These are phyloP conservation scores for Nigrospora sphaerica DNA, from an alignment of 2,329 filamentous ascomycete species.

Conservation along the genomic window DNA sequence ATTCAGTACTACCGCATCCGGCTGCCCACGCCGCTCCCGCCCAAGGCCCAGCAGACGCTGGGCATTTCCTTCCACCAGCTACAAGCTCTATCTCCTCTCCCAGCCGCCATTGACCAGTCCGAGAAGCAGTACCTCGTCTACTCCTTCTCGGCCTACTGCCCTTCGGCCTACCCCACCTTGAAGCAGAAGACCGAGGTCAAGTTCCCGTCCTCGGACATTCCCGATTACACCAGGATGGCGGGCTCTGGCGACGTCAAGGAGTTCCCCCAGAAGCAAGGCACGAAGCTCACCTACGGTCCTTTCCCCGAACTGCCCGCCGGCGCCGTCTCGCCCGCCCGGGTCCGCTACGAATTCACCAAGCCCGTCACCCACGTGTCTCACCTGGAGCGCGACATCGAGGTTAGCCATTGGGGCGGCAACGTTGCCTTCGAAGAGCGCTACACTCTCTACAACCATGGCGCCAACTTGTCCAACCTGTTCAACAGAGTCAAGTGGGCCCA, in stretches of 20 bases:
- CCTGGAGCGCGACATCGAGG: conserved; percentile 85
- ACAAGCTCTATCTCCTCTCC: conserved; percentile 71
- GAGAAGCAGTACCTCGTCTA: conserved; percentile 83
- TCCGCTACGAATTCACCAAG: conserved; percentile 94
- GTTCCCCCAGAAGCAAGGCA: conserved; percentile 73
- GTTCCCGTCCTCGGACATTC: conserved; percentile 68
- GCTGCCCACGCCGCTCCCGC: conserved; percentile 67
- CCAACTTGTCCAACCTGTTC: conserved; percentile 67
- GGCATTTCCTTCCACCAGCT: conserved; percentile 81
- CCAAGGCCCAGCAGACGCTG: conserved; percentile 75
- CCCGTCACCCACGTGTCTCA: conserved; percentile 73
- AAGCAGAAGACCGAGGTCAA: conserved; percentile 99
- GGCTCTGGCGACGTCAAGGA: conserved; percentile 53
- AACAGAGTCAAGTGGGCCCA: conserved; percentile 71
- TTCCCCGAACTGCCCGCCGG: conserved; percentile 79
- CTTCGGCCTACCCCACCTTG: conserved; percentile 73
- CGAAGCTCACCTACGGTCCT: conserved; percentile 82
- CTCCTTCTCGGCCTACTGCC: conserved; percentile 77
- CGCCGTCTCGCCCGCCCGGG: conserved; percentile 61
- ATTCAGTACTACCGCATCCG: conserved; percentile 79
- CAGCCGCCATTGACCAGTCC: conserved; percentile 73
- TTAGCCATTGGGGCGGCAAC: conserved; percentile 98
- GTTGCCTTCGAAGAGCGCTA: conserved; percentile 92
- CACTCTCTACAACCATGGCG: conserved; percentile 79
- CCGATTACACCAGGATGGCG: conserved; percentile 75